Evolutionary conservation across 169 alveolate genomes (phyloP).

Genomic region (Cryptosporidium viatorum): DNA sequence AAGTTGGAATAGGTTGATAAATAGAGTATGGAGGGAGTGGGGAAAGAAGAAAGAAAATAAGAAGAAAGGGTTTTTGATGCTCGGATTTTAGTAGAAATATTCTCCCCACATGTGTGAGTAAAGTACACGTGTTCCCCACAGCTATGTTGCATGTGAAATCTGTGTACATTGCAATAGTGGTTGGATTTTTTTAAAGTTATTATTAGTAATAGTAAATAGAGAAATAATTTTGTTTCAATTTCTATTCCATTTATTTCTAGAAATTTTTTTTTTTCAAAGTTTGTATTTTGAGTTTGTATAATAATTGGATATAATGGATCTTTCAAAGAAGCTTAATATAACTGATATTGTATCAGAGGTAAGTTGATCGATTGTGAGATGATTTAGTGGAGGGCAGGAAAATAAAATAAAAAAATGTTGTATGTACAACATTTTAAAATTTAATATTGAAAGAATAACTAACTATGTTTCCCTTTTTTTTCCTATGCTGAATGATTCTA

Average conservation of each 20-base stretch:
- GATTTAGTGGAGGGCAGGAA: too few relatives aligned
- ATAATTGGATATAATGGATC: slow-evolving; percentile 35
- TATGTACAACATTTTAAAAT: not conserved
- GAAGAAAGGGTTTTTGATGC: not conserved
- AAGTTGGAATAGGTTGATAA: too few relatives aligned
- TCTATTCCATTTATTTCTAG: not conserved
- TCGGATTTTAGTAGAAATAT: slow-evolving; percentile 18
- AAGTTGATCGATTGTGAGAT: not conserved
- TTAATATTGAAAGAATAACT: not conserved
- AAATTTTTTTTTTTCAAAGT: not conserved
- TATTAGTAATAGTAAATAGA: not conserved
- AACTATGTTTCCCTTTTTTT: not conserved
- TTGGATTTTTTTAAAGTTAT: not conserved
- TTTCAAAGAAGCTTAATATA: slow-evolving; percentile 57
- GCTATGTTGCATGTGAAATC: not conserved
- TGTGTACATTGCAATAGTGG: not conserved
- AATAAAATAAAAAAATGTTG: too few relatives aligned
- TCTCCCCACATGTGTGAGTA: slow-evolving; percentile 2
- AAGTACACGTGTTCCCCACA: slow-evolving; percentile 27
- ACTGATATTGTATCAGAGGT: slow-evolving; percentile 69
- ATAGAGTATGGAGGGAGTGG: not conserved
- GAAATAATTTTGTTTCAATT: not conserved
- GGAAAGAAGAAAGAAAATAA: not conserved
- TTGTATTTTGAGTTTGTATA: not conserved
- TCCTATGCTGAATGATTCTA: slow-evolving; percentile 48